Evolutionary conservation across 495 filamentous ascomycete genomes (phyloP).

Genomic region (Geopyxis carbonaria): DNA sequence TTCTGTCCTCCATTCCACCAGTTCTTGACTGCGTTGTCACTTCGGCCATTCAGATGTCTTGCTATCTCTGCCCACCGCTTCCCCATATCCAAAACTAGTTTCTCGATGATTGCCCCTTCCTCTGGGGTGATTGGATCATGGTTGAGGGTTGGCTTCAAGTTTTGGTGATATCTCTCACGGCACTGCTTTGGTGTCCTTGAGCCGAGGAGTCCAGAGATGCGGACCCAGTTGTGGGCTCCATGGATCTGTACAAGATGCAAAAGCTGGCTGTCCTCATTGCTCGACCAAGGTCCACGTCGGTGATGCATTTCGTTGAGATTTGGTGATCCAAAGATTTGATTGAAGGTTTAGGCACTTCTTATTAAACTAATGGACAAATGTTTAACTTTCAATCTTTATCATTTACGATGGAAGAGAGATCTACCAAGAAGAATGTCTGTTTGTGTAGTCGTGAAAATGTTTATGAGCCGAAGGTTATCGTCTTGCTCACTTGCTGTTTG

Average conservation of each 20-base stretch:
- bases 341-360: background rate
- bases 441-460: background rate
- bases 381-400: no score
- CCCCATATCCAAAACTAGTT: slow-evolving; percentile 63
- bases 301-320: slow-evolving; percentile 25
- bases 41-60: slow-evolving; percentile 64
- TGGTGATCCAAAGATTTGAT: background rate
- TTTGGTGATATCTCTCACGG: slow-evolving; percentile 87
- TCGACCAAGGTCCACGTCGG: slow-evolving; percentile 79
- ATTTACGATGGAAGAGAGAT: background rate
- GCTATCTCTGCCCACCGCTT: slow-evolving; percentile 95
- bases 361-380: background rate
- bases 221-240: slow-evolving; percentile 83
- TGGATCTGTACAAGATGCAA: slow-evolving; percentile 54
- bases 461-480: background rate
- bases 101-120: slow-evolving; percentile 69
- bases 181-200: slow-evolving; percentile 88
- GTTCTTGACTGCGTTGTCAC: slow-evolving; percentile 97
- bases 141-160: slow-evolving; percentile 79
- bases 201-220: slow-evolving; percentile 59
- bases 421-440: background rate
- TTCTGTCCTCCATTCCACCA: slow-evolving; percentile 98
- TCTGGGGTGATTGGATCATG: slow-evolving; percentile 83
- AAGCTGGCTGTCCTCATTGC: slow-evolving; percentile 58
- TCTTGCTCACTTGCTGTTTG: no score